Evolutionary conservation across 2,329 filamentous ascomycete species (phyloP).

Genomic region (Pseudonectria foliicola): DNA sequence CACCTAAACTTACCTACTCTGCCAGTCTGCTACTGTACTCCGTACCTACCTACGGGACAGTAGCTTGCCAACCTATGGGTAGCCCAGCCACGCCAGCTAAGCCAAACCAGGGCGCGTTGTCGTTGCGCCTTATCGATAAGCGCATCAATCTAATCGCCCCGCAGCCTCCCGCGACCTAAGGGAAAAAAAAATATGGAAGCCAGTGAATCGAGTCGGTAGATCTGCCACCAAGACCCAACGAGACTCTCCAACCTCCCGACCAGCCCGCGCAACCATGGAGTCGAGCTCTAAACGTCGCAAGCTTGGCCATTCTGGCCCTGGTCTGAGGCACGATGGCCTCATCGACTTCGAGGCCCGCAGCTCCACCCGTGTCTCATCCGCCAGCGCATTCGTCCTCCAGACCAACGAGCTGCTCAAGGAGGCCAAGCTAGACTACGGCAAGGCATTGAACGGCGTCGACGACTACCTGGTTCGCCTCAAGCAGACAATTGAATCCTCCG

Average conservation of each 20-base stretch:
- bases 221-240: conserved; percentile 12
- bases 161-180: conserved; percentile 3
- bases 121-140: background rate
- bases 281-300: conserved; percentile 42
- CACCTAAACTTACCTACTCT: too few species aligned
- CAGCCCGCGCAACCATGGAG: conserved; percentile 32
- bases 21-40: too few species aligned
- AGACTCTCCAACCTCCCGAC: conserved; percentile 6
- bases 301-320: conserved; percentile 32
- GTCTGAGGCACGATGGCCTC: conserved; percentile 28
- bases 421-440: conserved; percentile 44
- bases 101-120: too few species aligned
- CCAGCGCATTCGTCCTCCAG: conserved; percentile 51
- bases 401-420: conserved; percentile 53
- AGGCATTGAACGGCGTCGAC: conserved; percentile 41
- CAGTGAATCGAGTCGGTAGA: conserved; percentile 1
- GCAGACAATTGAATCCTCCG: conserved; percentile 43
- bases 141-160: conserved; percentile 18
- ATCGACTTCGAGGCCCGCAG: conserved; percentile 35
- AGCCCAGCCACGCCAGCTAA: too few species aligned
- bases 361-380: conserved; percentile 35
- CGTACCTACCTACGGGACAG: too few species aligned
- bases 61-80: too few species aligned
- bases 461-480: conserved; percentile 45
- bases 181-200: conserved; percentile 6